These are phyloP conservation scores for Suhomyces bribrorum DNA, from an alignment of 1,139 yeast genomes.

Conservation along the genomic window DNA sequence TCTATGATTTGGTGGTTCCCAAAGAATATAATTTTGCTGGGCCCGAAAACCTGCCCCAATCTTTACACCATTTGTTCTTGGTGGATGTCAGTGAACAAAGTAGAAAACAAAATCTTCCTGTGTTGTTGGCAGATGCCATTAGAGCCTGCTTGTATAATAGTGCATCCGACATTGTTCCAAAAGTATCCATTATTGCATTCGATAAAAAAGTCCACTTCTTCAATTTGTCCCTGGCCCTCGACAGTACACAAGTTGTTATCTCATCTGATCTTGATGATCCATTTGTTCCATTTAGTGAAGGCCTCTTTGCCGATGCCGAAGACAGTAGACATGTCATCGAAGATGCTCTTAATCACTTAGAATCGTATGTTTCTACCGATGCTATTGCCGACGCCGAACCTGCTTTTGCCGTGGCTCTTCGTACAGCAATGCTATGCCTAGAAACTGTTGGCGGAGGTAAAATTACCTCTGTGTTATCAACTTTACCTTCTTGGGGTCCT, in stretches of 20 bases:
- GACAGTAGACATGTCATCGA: constrained; percentile 67
- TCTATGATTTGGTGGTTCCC: constrained; percentile 84
- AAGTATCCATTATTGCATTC: constrained; percentile 70
- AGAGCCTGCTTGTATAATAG: constrained; percentile 51
- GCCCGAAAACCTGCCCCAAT: constrained; percentile 28
- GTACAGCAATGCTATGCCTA: constrained; percentile 68
- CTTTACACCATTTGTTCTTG: constrained; percentile 71
- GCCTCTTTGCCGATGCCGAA: constrained; percentile 77
- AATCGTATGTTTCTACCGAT: constrained; percentile 41
- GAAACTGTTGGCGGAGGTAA: constrained; percentile 76
- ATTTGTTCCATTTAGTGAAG: constrained; percentile 76
- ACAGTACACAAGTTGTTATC: constrained; percentile 64
- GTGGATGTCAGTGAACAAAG: constrained; percentile 73
- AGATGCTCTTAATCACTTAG: constrained; percentile 65
- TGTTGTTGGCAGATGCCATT: constrained; percentile 72
- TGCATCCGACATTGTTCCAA: constrained; percentile 17
- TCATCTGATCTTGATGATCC: constrained; percentile 77
- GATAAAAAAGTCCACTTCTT: constrained; percentile 76
- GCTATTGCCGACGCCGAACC: constrained; percentile 60
- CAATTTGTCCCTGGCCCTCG: constrained; percentile 58
- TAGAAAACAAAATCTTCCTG: constrained; percentile 62
- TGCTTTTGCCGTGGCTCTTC: constrained; percentile 77
- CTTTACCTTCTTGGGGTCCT: constrained; percentile 81
- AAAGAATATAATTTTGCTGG: constrained; percentile 61
- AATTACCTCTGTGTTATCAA: constrained; percentile 65